Evolutionary conservation across 257 asterid genomes (phyloP).

Genomic region (Penstemon eatonii): DNA sequence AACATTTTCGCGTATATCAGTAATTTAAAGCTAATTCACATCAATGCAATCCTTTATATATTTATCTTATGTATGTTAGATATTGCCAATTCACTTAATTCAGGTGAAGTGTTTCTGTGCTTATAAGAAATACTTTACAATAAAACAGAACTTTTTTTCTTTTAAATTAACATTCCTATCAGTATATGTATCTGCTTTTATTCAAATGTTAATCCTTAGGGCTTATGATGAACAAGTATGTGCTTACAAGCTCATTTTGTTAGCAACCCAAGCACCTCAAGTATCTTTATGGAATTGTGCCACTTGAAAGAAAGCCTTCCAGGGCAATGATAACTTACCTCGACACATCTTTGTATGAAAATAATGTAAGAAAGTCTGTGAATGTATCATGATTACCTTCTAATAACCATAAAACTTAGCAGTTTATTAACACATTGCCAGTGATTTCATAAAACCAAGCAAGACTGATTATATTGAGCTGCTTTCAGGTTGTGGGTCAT

Average conservation of each 20-base stretch:
- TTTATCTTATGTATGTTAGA: neutral
- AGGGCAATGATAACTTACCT: neutral
- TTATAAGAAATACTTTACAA: neutral
- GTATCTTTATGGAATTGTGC: neutral
- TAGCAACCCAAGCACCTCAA: neutral
- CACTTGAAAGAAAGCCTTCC: neutral
- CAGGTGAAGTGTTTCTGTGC: neutral
- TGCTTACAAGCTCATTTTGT: neutral
- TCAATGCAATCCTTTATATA: too few species aligned
- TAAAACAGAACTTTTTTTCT: neutral
- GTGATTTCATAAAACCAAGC: neutral
- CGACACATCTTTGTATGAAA: neutral
- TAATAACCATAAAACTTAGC: neutral
- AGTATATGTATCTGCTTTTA: neutral
- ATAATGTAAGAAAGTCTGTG: neutral
- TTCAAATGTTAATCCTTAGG: constrained; percentile 11
- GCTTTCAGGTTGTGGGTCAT: neutral
- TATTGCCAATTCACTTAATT: neutral
- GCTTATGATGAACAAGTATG: too few species aligned
- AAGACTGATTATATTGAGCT: neutral
- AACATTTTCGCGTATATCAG: too few species aligned
- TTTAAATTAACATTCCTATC: neutral
- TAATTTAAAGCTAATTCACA: too few species aligned
- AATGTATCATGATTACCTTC: neutral
- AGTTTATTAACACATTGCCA: neutral